Base-by-base conservation (phyloP, 2,329 filamentous ascomycete genomes). In the Penicillium rolfsii region DNA sequence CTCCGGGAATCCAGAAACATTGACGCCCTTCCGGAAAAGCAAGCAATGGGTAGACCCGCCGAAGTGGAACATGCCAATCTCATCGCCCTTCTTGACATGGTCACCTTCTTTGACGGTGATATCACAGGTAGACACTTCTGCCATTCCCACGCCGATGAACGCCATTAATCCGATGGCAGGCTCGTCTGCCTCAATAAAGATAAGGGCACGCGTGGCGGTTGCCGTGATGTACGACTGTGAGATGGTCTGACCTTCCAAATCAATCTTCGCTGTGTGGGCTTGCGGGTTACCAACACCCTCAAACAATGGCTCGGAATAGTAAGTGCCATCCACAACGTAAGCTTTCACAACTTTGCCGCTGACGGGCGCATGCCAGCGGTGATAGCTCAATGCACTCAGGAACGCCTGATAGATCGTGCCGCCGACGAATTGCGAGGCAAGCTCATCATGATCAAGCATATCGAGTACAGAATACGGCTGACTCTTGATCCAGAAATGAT, bases 61-160 rank as follows among this genome's bases (percentile, higher is more conserved):
- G 71, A 89, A 92, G 71, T 93, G 90, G 75, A 93, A 93, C 89
- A 91, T 91, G 45, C 90, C 90, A 41, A 87, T 80, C 77, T 91
- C 79, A 4, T 91, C 84, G 1, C 90, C 90, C 80, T 91, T 92
- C 55, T 80, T 80, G 16, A 93, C 71, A 55, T 82, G 81, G 71
- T 91, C 82, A 0, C 88, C 89, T 70, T 87, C 84, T 67, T 81
- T 81, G 11, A 91, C 88, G 0, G 85, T 89, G 52, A 91, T 87
- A 55, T 91, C 88, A 69, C 89, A 91, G 0, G 88, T 87, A 60
- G 84, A 88, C 12, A 92, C 89, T 75, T 93, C 90, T 45, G 87
- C 87, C 90, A 93, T 92, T 1, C 90, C 90, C 3, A 93, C 83
- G 1, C 84, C 86, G 12, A 93, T 78, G 64, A 92, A 89, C 0